Evolutionary conservation across 2,329 filamentous ascomycete genomes (phyloP), one percentile per base, ranked within the genome.

Genomic region (Neobulgaria alba): DNA sequence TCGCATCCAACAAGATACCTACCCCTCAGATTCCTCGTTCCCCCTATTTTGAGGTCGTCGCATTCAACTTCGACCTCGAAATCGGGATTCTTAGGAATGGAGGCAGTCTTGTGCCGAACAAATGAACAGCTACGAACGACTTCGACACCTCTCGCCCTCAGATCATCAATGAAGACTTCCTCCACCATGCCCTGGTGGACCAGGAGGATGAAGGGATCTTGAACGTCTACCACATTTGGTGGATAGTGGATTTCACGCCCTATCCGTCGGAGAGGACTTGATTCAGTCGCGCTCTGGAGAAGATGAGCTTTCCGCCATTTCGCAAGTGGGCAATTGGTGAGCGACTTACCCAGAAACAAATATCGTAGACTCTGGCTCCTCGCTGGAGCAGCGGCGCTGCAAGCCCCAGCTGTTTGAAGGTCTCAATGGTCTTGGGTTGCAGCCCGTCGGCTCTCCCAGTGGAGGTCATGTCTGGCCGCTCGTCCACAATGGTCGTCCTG

Each of bases 1-100:
- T 72, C 68, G 39, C 75, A 79, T 0, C 80, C 81, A 3, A 86
- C 67, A 20, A 85, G 65, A 46, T 81, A 85, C 54, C 79, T 79
- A 4, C 72, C 68, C 29, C 63, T 68, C 2, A 80, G 61, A 0
- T 59, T 54, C 3, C 72, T 67, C 1, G 69, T 73, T 41, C 77
- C 73, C 32, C 74, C 72, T 4, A 66, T 63, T 0, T 66, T 57
- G 2, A 79, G 52, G 45, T 76, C 77, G 42, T 73, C 75, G 20
- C 75, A 63, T n/a, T 72, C 51, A 5, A 67, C 59, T 4, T 46
- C 58, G 34, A 49, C 60, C 3, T 40, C 47, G 12, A 7, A 26
- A 26, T 26, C 23, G 23, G 12, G 23, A 26, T 12, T 26, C 23
- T 26, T 26, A 12, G 23, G 23, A 54, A 21, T 41, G 18, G 20